Percentiles rank a stretch among this genome's conserved stretches.
phyloP scores from a whole-genome alignment of 306 rosid genomes.

The Fragaria nilgerrensis region DNA sequence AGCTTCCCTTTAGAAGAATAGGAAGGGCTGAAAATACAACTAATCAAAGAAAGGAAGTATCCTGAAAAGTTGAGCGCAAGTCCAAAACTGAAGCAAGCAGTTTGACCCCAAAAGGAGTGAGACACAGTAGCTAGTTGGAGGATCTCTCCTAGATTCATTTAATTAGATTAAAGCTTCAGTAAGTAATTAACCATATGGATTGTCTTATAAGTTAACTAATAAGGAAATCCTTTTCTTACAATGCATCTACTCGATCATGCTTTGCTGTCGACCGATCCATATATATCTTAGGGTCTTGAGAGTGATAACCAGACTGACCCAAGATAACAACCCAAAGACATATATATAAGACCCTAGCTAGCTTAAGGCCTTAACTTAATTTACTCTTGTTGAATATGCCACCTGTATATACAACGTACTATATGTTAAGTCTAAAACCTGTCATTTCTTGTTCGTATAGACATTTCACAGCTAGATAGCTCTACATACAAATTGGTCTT shows the following conservation, averaged over 20 bases:
- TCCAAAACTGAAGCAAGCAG: conserved; percentile 4
- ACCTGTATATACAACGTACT: not conserved
- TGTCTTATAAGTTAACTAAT: not conserved
- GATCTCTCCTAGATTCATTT: not conserved
- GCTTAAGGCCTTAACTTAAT: not conserved
- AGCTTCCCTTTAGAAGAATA: not conserved
- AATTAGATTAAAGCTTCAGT: not conserved
- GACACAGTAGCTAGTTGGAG: not conserved
- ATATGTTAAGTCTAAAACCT: not conserved
- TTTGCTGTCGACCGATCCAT: not conserved
- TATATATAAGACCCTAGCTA: not conserved
- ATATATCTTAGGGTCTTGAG: no score
- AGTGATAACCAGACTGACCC: not conserved
- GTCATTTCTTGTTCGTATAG: not conserved
- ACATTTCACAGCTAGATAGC: not conserved
- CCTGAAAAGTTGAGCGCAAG: not conserved
- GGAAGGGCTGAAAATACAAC: not conserved
- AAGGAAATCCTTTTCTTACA: not conserved
- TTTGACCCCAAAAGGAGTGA: not conserved
- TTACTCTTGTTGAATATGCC: not conserved
- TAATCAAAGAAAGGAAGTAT: not conserved
- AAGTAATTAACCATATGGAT: not conserved
- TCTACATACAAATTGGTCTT: not conserved
- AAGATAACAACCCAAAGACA: not conserved
- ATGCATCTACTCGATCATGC: not conserved